Conservation (phyloP, 1,284 basidiomycete species). For the Trichosporon ovoides region DNA sequence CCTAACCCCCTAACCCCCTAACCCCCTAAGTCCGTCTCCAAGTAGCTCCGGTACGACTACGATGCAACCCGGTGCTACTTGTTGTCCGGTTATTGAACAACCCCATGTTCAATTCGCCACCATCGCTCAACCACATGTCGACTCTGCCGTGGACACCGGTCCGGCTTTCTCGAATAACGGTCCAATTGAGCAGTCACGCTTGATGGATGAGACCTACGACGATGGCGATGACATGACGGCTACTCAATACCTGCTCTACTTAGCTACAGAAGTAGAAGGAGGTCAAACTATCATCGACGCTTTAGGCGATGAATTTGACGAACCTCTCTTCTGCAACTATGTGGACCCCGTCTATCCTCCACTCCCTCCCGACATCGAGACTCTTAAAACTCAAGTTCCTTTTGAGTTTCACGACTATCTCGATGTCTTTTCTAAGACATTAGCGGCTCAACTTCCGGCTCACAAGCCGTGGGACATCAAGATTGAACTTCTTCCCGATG, state of each 20-base stretch:
- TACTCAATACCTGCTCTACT: no score
- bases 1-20: no score
- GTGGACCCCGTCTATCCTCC: neutral
- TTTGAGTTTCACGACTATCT: conserved; percentile 21
- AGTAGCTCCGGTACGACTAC: neutral
- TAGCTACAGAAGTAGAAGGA: no score
- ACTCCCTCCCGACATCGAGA: neutral
- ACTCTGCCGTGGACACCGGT: neutral
- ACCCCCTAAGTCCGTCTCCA: no score
- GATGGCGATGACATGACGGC: no score
- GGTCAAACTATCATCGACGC: no score
- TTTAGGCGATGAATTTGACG: neutral
- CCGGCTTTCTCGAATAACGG: neutral
- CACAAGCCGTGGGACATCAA: conserved; percentile 34
- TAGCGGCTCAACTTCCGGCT: conserved; percentile 31
- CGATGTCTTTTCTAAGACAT: conserved; percentile 33
- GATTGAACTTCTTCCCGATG: conserved; percentile 9
- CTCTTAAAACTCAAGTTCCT: conserved; percentile 9
- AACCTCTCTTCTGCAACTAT: neutral
- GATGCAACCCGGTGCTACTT: neutral
- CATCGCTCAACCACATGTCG: neutral
- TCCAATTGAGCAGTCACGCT: no score
- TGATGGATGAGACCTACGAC: neutral
- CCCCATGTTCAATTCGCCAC: neutral
- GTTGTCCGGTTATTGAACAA: neutral